A percentile compares a stretch with the other conserved stretches of the same genome.
Conservation (phyloP, 176 grass and related monocot genomes). For the Coix lacrymajobi region DNA sequence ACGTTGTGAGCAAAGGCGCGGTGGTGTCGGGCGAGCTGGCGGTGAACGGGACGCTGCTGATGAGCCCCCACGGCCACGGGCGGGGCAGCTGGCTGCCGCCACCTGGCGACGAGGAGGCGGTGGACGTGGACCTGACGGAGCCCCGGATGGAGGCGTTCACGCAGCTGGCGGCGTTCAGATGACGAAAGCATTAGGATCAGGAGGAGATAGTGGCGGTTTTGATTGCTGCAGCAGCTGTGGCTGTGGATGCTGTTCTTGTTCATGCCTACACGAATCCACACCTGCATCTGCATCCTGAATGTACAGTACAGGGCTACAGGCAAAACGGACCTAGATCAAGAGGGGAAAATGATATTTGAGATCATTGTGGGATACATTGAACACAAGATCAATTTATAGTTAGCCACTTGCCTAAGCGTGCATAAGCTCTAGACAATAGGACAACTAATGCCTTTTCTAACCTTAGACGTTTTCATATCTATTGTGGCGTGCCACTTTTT, state of each 20-base stretch:
- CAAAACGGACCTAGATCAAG: neutral
- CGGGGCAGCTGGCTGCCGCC: constrained; percentile 35
- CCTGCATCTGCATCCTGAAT: neutral
- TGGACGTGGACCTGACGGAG: constrained; percentile 90
- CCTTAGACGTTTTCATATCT: no score
- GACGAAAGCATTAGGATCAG: neutral
- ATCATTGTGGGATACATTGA: neutral
- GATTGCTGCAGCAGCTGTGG: neutral
- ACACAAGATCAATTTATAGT: no score
- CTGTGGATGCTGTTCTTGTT: neutral
- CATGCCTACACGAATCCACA: neutral
- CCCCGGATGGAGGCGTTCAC: constrained; percentile 75
- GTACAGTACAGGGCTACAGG: constrained; percentile 6
- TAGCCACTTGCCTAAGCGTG: no score
- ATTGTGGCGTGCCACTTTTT: no score
- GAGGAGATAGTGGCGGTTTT: neutral
- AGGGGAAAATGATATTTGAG: neutral
- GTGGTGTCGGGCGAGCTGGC: constrained; percentile 32
- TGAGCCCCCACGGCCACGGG: constrained; percentile 27
- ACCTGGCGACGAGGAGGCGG: constrained; percentile 35
- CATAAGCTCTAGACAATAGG: no score
- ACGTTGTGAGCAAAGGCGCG: neutral
- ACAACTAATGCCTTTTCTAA: no score
- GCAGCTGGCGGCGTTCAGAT: constrained; percentile 35
- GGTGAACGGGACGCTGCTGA: constrained; percentile 28